These are phyloP conservation scores for Letharia lupina DNA, from an alignment of 495 filamentous ascomycete genomes.

Conservation along the genomic window DNA sequence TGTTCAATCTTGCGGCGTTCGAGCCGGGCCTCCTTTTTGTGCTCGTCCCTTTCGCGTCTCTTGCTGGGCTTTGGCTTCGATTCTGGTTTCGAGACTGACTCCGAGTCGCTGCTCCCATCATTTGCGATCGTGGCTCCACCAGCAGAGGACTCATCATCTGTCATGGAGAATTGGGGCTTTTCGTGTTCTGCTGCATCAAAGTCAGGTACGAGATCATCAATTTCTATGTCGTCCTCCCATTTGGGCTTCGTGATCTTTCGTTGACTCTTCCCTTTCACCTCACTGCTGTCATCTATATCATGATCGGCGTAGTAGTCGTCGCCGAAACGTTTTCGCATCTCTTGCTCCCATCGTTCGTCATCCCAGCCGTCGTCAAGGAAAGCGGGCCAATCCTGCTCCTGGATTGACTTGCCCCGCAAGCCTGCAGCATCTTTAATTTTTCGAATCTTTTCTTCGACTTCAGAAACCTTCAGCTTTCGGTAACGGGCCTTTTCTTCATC, in stretches of 20 bases:
- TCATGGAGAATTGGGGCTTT: conserved; percentile 46
- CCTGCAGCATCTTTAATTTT: conserved; percentile 85
- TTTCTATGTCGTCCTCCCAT: conserved; percentile 96
- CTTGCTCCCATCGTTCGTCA: conserved; percentile 75
- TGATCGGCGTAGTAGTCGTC: conserved; percentile 75
- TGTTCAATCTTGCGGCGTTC: conserved; percentile 77
- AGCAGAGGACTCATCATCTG: conserved; percentile 44
- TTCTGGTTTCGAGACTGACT: conserved; percentile 26
- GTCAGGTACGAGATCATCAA: conserved; percentile 81
- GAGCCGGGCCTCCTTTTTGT: conserved; percentile 64
- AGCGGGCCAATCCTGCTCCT: conserved; percentile 68
- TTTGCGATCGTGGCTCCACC: conserved; percentile 30
- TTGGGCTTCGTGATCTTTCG: conserved; percentile 78
- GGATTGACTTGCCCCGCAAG: conserved; percentile 55
- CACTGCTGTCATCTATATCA: conserved; percentile 41
- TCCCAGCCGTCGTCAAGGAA: conserved; percentile 83
- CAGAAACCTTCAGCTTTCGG: conserved; percentile 78
- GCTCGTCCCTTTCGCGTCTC: conserved; percentile 41
- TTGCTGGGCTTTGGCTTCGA: conserved; percentile 34
- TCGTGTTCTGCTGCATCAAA: conserved; percentile 58
- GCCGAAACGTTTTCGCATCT: conserved; percentile 80
- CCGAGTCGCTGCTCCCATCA: not conserved
- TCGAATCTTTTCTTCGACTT: conserved; percentile 71
- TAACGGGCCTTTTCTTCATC: conserved; percentile 77
- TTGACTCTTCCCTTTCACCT: conserved; percentile 40